Evolutionary conservation across 163 green algal genomes (phyloP), one percentile per base, ranked within the genome.

Genomic region (Botryococcus braunii): DNA sequence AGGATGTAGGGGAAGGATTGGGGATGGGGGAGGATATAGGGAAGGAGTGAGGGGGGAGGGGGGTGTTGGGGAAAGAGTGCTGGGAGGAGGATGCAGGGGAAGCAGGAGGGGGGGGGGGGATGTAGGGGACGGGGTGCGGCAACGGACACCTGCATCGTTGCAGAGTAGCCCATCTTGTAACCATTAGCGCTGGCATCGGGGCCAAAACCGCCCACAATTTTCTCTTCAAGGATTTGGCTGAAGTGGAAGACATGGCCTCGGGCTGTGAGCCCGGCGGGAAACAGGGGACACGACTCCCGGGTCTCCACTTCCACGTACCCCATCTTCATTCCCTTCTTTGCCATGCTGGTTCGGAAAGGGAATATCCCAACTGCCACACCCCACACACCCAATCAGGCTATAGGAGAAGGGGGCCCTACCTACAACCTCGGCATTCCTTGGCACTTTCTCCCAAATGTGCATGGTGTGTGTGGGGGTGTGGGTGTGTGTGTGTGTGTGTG

Each of bases 221-320:
- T 49, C 52, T 77, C 70, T 48, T 72, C 62, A 37, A 94, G 66
- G 0, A 96, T 81, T 68, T 95, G 79, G n/a, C 77, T 88, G 60
- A 77, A 83, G 72, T 92, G 86, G 70, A 73, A 85, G 2, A 90
- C 71, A 43, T 92, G 83, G 11, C 90, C 90, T 17, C 80, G 72
- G 21, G 86, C 75, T 0, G 32, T 72, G 6, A 43, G 40, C 13
- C 83, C 82, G 0, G 77, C n/a, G 0, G 86, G 74, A 59, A 96
- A 92, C 13, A 95, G 68, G 8, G 71, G 66, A 72, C 85, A 90
- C 0, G 41, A 66, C 21, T 38, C 17, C 34, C 68, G 62, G 5
- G 76, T 77, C 39, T 81, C 75, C 37, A 96, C 88, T 38, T 86
- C 74, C 34, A 91, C 79, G 62, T 96, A 96, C 9, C 82, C 86